Conservation (phyloP, 805 yeast genomes). For the Metschnikowia rubicola region DNA sequence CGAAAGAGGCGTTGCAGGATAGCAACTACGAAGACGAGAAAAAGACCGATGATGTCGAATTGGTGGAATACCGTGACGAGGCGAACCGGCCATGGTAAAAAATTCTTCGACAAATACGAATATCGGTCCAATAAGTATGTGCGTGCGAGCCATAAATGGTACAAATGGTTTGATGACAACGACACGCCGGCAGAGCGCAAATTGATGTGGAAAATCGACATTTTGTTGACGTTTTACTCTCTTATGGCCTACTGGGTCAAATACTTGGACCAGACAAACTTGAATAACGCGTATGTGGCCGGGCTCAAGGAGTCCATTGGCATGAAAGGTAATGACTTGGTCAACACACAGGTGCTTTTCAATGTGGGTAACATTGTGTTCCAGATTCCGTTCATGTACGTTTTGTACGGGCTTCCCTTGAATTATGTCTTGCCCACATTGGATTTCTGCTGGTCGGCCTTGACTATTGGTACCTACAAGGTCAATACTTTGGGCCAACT, state of each 20-base stretch:
- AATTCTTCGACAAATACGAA: constrained; percentile 39
- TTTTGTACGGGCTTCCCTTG: constrained; percentile 22
- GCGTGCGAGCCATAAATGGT: constrained; percentile 21
- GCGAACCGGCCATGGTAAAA: constrained; percentile 50
- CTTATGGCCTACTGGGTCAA: constrained; percentile 34
- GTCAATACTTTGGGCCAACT: constrained; percentile 19
- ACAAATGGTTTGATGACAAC: constrained; percentile 28
- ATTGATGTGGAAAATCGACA: constrained; percentile 29
- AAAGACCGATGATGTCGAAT: background rate
- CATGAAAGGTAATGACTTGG: constrained; percentile 29
- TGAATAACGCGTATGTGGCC: constrained; percentile 27
- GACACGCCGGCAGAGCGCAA: constrained; percentile 29
- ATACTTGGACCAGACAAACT: constrained; percentile 23
- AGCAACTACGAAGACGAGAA: constrained; percentile 9
- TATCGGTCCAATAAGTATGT: constrained; percentile 21
- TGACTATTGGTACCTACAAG: constrained; percentile 22
- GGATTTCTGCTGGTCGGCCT: constrained; percentile 22
- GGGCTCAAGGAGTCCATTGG: constrained; percentile 23
- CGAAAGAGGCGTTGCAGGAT: constrained; percentile 7
- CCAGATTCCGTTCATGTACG: constrained; percentile 24
- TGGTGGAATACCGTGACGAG: constrained; percentile 48
- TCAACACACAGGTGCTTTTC: constrained; percentile 25
- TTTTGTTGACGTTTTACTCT: constrained; percentile 24
- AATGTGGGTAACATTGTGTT: constrained; percentile 25
- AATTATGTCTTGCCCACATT: constrained; percentile 20